Conservation (phyloP, 169 alveolate species). For the Toxoplasma gondii region DNA sequence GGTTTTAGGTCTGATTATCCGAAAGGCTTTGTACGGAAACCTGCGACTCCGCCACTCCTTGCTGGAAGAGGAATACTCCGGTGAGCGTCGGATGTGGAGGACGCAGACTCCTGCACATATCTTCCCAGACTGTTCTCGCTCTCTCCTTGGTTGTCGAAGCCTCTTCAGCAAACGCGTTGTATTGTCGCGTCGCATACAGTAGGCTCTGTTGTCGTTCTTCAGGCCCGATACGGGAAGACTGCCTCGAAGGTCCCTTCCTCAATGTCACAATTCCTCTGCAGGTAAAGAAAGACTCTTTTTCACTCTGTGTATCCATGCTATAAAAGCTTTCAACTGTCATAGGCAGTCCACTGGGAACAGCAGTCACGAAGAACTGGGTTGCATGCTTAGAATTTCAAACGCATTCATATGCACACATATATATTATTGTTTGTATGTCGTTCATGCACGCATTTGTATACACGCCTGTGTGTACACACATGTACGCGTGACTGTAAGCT, state of each 20-base stretch:
- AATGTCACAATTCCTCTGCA: constrained; percentile 61
- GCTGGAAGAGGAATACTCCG: neutral
- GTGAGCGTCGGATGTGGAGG: neutral
- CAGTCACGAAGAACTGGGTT: too few relatives aligned
- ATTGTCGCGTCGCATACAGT: too few relatives aligned
- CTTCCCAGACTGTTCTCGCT: neutral
- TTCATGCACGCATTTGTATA: too few relatives aligned
- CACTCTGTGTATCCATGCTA: neutral
- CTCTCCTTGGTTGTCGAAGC: too few relatives aligned
- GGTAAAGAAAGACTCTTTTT: neutral
- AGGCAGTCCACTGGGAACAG: too few relatives aligned
- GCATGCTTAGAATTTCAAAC: too few relatives aligned
- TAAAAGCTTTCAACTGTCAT: too few relatives aligned
- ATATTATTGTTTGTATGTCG: too few relatives aligned
- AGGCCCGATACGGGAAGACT: constrained; percentile 33
- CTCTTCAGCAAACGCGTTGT: too few relatives aligned
- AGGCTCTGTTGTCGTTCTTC: neutral
- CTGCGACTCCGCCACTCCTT: constrained; percentile 26
- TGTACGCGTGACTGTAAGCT: too few relatives aligned
- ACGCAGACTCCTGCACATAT: neutral
- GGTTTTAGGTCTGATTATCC: constrained; percentile 39
- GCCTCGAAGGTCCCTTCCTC: constrained; percentile 55
- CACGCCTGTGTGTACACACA: neutral
- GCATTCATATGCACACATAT: too few relatives aligned
- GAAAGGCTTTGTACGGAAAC: constrained; percentile 45